A percentile compares a stretch with the other conserved stretches of the same genome.
phyloP scores from a whole-genome alignment of 768 basidiomycete genomes.

The Strobilomyces dryophilus region DNA sequence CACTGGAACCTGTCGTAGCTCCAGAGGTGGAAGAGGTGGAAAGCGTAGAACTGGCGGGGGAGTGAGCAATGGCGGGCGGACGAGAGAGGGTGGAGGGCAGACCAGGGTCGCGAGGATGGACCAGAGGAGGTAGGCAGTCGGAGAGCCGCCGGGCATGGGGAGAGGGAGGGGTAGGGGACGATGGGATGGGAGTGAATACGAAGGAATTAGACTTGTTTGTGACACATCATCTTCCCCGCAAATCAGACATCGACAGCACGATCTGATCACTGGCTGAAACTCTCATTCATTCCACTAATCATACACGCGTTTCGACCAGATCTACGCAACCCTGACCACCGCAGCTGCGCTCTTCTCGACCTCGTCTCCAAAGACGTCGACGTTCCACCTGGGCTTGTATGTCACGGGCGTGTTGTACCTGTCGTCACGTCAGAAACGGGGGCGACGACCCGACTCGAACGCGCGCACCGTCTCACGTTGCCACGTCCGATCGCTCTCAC shows the following conservation, averaged over 20 bases:
- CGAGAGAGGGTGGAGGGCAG: slow-evolving; percentile 29
- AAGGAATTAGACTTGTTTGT: background rate
- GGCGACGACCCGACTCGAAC: background rate
- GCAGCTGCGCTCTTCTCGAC: slow-evolving; percentile 42
- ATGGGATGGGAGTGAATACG: background rate
- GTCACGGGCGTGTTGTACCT: slow-evolving; percentile 58
- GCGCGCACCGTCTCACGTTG: slow-evolving; percentile 33
- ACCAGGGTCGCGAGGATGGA: slow-evolving; percentile 64
- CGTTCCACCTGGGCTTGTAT: slow-evolving; percentile 62
- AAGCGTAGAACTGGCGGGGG: slow-evolving; percentile 52
- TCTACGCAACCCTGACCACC: slow-evolving; percentile 31
- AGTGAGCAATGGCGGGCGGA: slow-evolving; percentile 3
- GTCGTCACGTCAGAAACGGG: background rate
- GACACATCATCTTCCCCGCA: slow-evolving; percentile 18
- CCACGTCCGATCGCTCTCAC: slow-evolving; percentile 36
- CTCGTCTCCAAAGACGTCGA: slow-evolving; percentile 66
- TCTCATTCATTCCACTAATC: background rate
- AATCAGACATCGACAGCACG: background rate
- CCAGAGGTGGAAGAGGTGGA: slow-evolving; percentile 76
- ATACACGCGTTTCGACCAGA: background rate
- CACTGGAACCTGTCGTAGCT: slow-evolving; percentile 74
- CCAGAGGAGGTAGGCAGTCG: slow-evolving; percentile 75
- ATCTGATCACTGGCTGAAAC: background rate
- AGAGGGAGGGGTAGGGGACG: background rate
- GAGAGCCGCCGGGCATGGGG: slow-evolving; percentile 69